Percentiles rank a stretch among this genome's conserved stretches.
phyloP scores from a whole-genome alignment of 2,329 filamentous ascomycete genomes.

The Fusarium drepaniforme region DNA sequence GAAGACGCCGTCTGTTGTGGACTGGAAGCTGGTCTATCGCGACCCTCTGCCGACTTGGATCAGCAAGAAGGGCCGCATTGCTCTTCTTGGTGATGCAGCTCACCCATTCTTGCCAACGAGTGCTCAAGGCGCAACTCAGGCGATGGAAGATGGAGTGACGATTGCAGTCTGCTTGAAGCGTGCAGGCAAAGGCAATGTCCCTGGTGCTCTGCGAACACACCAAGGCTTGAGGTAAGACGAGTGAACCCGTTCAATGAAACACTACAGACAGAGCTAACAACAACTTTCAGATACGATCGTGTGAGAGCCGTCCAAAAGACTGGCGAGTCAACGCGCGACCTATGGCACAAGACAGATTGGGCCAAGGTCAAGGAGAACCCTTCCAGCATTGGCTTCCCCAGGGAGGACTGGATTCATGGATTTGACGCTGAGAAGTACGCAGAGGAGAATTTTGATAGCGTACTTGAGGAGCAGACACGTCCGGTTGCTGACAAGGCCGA shows the following conservation, averaged over 20 bases:
- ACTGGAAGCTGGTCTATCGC: conserved; percentile 36
- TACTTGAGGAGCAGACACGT: background rate
- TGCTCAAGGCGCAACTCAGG: conserved; percentile 35
- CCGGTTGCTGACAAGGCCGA: background rate
- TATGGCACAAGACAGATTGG: conserved; percentile 42
- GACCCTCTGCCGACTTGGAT: conserved; percentile 34
- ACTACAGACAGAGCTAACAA: background rate
- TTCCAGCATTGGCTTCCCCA: conserved; percentile 27
- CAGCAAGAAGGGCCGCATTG: conserved; percentile 7
- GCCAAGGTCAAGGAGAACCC: conserved; percentile 27
- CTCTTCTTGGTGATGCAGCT: conserved; percentile 32
- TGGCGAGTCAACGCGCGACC: conserved; percentile 33
- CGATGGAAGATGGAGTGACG: conserved; percentile 32
- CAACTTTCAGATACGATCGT: conserved; percentile 22
- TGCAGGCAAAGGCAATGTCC: conserved; percentile 15
- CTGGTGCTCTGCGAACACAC: conserved; percentile 27
- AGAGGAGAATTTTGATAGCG: conserved; percentile 31
- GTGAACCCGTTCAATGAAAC: rapidly evolving
- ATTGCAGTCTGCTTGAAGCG: conserved; percentile 28
- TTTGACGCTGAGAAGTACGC: conserved; percentile 37
- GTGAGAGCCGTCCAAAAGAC: conserved; percentile 38
- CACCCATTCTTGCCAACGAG: conserved; percentile 35
- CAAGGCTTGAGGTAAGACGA: conserved; percentile 24
- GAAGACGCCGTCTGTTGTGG: conserved; percentile 23
- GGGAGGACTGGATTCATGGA: conserved; percentile 38